Evolutionary conservation across 1,284 basidiomycete species (phyloP), one percentile per base, ranked within the genome.

Genomic region (Cryptococcus sp.): DNA sequence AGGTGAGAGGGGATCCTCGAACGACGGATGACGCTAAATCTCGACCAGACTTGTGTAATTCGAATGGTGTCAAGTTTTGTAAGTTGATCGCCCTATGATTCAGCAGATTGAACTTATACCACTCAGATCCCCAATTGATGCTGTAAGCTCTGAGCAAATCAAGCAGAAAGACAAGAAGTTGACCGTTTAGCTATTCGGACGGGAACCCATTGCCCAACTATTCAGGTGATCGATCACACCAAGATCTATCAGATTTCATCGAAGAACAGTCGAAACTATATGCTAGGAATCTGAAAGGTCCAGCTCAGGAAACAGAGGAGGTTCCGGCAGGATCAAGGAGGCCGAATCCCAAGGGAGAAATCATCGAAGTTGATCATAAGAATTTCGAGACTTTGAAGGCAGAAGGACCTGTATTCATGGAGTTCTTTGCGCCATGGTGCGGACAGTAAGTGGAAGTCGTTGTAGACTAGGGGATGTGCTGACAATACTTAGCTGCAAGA

Each of bases 351-450:
- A 66, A 79, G 2, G 89, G 90, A n/a, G 76, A 81, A 45, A 84
- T 91, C 3, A 59, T 83, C 30, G 68, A 80, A 2, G 79, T 90
- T 44, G 78, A 82, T 41, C 68, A 78, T 6, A 76, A 78, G 5
- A 81, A 76, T 0, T 86, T 93, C 69, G 70, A 79, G 7, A 54
- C 63, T 30, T 76, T 79, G 0, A 78, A 87, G 31, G 73, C 77
- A 2, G 73, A 83, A 57, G 86, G 89, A 0, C 84, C 88, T 0
- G 79, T 84, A 0, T 89, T 95, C 65, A 81, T 94, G 76, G 94
- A 96, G 72, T 96, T 89, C 79, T 95, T 83, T 69, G 91, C 90
- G 0, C 92, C 92, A 0, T 94, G 91, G 91, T 94, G 91, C 71
- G 86, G 88, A 1, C 92, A 95, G 78, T 80, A 55, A 66, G 76